phyloP scores from a whole-genome alignment of 1,284 basidiomycete genomes.

The Cerioporus squamosus region DNA sequence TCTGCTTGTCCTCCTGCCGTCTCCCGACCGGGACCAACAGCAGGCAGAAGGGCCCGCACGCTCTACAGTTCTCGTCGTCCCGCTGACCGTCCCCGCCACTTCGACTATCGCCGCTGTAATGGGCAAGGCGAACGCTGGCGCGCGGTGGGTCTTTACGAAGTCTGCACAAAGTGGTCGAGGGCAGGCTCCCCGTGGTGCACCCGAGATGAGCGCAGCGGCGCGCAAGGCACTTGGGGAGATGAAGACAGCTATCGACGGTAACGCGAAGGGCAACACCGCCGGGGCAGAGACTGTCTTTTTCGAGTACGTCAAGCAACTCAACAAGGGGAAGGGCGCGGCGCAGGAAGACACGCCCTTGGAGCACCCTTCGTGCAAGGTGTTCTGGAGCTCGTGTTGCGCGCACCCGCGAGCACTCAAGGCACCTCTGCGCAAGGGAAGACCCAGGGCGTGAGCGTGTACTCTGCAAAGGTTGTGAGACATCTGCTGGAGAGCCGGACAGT shows the following conservation, averaged over 20 bases:
- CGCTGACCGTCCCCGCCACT: slow-evolving; percentile 49
- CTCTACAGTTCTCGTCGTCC: slow-evolving; percentile 62
- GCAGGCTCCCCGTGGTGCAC: slow-evolving; percentile 5
- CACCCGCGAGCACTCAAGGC: slow-evolving; percentile 13
- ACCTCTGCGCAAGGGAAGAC: slow-evolving; percentile 28
- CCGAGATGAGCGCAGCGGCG: slow-evolving; percentile 35
- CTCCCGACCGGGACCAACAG: slow-evolving; percentile 23
- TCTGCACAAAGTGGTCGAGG: background rate
- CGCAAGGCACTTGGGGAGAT: slow-evolving; percentile 45
- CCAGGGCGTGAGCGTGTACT: slow-evolving; percentile 37
- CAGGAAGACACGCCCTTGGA: slow-evolving; percentile 35
- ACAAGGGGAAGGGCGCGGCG: slow-evolving; percentile 17
- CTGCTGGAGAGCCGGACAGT: slow-evolving; percentile 59
- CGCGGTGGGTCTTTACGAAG: slow-evolving; percentile 50
- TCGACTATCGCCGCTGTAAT: slow-evolving; percentile 69
- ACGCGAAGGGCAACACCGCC: slow-evolving; percentile 14
- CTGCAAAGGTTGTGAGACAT: slow-evolving; percentile 55
- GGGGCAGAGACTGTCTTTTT: slow-evolving; percentile 54
- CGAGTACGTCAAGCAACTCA: slow-evolving; percentile 48
- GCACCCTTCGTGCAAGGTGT: slow-evolving; percentile 62
- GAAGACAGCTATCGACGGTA: slow-evolving; percentile 21
- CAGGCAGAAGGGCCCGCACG: slow-evolving; percentile 31
- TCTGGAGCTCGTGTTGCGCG: slow-evolving; percentile 45
- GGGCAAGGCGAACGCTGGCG: slow-evolving; percentile 51
- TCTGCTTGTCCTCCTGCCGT: slow-evolving; percentile 57